Percentiles rank a stretch among this genome's conserved stretches.
Evolutionary conservation across 768 basidiomycete species (phyloP).

Genomic region (Pleurotus djamor): DNA sequence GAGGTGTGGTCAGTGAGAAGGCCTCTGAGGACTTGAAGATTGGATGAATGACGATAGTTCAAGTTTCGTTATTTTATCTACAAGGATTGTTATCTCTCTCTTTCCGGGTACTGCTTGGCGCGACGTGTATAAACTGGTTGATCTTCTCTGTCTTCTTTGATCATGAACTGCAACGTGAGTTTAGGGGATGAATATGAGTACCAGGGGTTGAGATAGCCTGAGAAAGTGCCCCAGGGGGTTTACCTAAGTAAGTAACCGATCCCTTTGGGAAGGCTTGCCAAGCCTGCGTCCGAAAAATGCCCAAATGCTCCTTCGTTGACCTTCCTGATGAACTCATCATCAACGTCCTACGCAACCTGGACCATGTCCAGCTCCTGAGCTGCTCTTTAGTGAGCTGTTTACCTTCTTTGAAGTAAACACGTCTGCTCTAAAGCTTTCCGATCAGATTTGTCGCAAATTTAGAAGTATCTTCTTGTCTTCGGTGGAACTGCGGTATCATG

Average conservation of each 20-base stretch:
- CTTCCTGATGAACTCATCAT: background rate
- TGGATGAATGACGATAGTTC: background rate
- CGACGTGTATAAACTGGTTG: no score
- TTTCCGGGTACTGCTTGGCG: no score
- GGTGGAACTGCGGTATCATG: slow-evolving; percentile 30
- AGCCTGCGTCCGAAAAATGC: no score
- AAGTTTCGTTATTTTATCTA: no score
- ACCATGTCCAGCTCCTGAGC: background rate
- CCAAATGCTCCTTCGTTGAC: background rate
- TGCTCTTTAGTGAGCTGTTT: background rate
- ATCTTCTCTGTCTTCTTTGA: no score
- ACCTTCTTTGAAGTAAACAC: background rate
- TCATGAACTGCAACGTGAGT: no score
- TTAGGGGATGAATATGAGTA: no score
- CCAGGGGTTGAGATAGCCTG: no score
- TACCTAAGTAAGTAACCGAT: no score
- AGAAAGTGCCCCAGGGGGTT: no score
- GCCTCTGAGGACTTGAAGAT: background rate
- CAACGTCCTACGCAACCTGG: background rate
- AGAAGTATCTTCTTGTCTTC: background rate
- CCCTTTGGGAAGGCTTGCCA: no score
- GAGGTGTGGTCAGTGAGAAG: background rate
- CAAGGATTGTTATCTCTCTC: no score
- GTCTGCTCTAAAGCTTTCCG: background rate
- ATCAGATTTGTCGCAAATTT: background rate